These are phyloP conservation scores for Hypoxylon sp. DNA, from an alignment of 2,329 filamentous ascomycete species.

Conservation along the genomic window DNA sequence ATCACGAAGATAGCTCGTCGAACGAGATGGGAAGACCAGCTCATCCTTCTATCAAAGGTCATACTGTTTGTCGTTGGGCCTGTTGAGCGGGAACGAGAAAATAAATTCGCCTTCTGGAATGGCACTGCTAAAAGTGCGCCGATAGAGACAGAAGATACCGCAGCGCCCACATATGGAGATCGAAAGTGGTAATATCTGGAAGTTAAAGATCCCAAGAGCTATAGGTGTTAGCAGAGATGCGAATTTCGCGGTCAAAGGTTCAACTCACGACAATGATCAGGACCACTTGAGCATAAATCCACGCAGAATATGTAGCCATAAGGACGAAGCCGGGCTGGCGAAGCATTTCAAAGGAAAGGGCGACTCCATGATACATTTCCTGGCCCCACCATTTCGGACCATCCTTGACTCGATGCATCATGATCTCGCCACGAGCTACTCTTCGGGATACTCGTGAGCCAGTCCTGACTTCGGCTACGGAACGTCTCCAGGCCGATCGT, in stretches of 20 bases:
- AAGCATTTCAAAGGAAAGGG: conserved; percentile 78
- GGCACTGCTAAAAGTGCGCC: conserved; percentile 79
- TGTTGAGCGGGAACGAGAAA: conserved; percentile 74
- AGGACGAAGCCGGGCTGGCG: conserved; percentile 81
- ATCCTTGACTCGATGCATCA: conserved; percentile 79
- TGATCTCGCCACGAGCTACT: conserved; percentile 80
- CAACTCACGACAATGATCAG: conserved; percentile 72
- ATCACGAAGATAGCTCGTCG: conserved; percentile 78
- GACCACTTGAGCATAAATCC: conserved; percentile 84
- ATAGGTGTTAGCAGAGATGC: conserved; percentile 15
- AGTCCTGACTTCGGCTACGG: conserved; percentile 74
- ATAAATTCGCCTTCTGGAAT: conserved; percentile 78
- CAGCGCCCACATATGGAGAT: conserved; percentile 76
- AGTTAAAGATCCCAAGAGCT: conserved; percentile 77
- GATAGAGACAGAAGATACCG: conserved; percentile 75
- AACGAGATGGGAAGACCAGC: conserved; percentile 80
- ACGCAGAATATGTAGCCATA: conserved; percentile 79
- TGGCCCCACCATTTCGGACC: conserved; percentile 84
- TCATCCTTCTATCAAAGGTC: conserved; percentile 74
- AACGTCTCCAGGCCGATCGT: conserved; percentile 76
- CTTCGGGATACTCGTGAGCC: conserved; percentile 68
- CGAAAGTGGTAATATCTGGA: conserved; percentile 76
- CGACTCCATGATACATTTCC: conserved; percentile 79
- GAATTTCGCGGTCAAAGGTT: not conserved
- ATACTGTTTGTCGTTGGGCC: conserved; percentile 75